Conservation (phyloP, 306 rosid species). For the Medicago arabica region DNA sequence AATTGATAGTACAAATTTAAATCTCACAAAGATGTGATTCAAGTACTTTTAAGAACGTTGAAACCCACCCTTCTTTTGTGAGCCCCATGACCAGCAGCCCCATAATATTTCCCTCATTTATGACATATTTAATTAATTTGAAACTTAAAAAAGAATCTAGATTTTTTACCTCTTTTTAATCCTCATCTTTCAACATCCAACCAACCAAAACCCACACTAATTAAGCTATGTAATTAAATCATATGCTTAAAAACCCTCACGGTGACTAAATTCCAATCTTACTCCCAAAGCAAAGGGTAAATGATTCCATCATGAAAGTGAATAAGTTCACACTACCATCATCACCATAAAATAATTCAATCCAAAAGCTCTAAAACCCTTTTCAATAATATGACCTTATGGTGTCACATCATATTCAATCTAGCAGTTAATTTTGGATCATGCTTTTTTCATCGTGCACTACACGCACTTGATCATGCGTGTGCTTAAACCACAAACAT, state of each 20-base stretch:
- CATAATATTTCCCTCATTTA: too few relatives aligned
- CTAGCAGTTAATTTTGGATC: constrained; percentile 34
- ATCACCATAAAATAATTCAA: constrained; percentile 26
- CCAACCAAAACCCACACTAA: neutral
- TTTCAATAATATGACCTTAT: neutral
- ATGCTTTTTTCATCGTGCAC: constrained; percentile 21
- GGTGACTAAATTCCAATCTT: constrained; percentile 10
- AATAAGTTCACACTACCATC: constrained; percentile 23
- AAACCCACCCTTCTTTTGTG: too few relatives aligned
- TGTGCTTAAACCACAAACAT: constrained; percentile 38
- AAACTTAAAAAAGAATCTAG: neutral
- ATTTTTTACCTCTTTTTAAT: neutral
- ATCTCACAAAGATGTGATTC: too few relatives aligned
- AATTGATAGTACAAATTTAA: too few relatives aligned
- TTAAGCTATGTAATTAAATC: constrained; percentile 17
- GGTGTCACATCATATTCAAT: constrained; percentile 38
- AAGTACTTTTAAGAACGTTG: too few relatives aligned
- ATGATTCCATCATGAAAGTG: neutral
- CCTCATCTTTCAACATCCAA: neutral
- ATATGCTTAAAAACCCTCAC: neutral
- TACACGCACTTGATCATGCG: constrained; percentile 45
- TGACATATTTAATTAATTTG: neutral
- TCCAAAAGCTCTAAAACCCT: constrained; percentile 20
- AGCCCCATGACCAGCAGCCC: too few relatives aligned
- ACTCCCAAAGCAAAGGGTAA: constrained; percentile 1